These are phyloP conservation scores for Vitis hybrid DNA, from an alignment of 177 flowering plant species.

Conservation along the genomic window DNA sequence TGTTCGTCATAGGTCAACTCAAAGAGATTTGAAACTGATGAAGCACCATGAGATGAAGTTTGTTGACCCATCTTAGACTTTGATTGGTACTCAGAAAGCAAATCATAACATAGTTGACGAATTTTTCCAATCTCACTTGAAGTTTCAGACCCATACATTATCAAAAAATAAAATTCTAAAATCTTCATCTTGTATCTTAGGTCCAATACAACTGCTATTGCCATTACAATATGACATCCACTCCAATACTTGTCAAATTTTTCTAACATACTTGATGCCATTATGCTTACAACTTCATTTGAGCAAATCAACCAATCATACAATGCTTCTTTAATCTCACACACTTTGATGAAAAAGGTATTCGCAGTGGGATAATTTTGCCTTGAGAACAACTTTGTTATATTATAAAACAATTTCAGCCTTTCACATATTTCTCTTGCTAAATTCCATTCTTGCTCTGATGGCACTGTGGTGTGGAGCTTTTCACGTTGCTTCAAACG, in stretches of 20 bases:
- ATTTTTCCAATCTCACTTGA: not conserved
- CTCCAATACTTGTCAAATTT: conserved; percentile 6
- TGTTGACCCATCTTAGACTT: not conserved
- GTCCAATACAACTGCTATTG: not conserved
- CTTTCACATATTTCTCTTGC: conserved; percentile 14
- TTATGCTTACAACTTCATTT: not conserved
- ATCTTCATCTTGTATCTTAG: not conserved
- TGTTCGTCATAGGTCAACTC: no score
- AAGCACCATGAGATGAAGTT: not conserved
- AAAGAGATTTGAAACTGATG: no score
- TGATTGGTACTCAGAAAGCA: not conserved
- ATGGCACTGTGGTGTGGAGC: not conserved
- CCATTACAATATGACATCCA: not conserved
- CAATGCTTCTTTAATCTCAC: conserved; percentile 5
- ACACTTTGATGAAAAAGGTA: not conserved
- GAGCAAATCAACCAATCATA: not conserved
- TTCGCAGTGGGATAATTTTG: not conserved
- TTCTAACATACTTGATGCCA: conserved; percentile 1
- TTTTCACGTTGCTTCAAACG: no score
- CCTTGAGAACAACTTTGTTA: no score
- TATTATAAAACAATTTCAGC: conserved; percentile 6
- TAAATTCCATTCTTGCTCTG: conserved; percentile 8
- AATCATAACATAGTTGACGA: conserved; percentile 1
- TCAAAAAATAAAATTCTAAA: no score
- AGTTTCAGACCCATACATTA: no score